Percentiles rank a stretch among this genome's conserved stretches.
These are phyloP conservation scores for Lactifluus rugatus DNA, from an alignment of 768 basidiomycete species.

Conservation along the genomic window DNA sequence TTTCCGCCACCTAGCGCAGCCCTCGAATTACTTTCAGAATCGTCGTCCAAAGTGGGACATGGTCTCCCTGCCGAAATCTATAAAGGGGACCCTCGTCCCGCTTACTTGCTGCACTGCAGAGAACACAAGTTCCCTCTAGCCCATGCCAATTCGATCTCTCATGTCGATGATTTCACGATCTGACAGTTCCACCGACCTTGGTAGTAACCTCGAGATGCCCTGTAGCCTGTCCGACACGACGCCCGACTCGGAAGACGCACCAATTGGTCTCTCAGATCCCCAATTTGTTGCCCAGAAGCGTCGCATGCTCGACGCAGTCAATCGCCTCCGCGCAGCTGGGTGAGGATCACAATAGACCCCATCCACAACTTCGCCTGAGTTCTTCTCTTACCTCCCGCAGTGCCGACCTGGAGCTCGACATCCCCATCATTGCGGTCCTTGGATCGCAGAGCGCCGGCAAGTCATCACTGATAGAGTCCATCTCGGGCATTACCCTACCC, in stretches of 20 bases:
- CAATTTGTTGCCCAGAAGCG: conserved; percentile 33
- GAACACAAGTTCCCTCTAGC: too few relatives aligned
- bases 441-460: conserved; percentile 70
- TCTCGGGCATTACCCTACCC: conserved; percentile 63
- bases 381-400: conserved; percentile 27
- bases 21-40: background rate
- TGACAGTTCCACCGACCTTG: background rate
- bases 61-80: background rate
- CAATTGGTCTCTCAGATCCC: conserved; percentile 46
- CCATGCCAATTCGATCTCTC: background rate
- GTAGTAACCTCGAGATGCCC: background rate
- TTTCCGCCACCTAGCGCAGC: background rate
- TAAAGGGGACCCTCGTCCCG: background rate
- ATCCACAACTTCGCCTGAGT: background rate
- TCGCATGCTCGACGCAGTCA: conserved; percentile 48
- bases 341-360: conserved; percentile 22
- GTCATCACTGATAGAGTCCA: conserved; percentile 68
- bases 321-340: conserved; percentile 56
- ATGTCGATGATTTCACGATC: background rate
- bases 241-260: background rate
- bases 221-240: background rate
- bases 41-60: background rate
- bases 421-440: conserved; percentile 68
- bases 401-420: conserved; percentile 58
- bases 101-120: background rate